Conservation (phyloP, 176 grass and related monocot species). For the Hyparrhenia diplandra region DNA sequence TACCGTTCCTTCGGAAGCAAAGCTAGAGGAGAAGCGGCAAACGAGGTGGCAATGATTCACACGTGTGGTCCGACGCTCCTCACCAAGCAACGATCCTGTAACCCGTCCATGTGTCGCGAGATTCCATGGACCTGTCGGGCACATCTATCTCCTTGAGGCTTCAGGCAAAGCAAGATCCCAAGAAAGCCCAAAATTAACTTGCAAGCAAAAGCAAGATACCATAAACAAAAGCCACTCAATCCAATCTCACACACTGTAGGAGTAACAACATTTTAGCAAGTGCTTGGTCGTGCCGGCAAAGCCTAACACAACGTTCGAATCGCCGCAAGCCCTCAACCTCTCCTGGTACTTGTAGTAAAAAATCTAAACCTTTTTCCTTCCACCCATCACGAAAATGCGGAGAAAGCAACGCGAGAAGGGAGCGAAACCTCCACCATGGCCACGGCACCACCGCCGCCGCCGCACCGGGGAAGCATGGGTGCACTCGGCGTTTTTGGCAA, state of each 20-base stretch:
- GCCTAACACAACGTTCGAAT: background rate
- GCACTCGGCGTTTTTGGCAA: too few relatives aligned
- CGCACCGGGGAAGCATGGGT: too few relatives aligned
- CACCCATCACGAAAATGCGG: background rate
- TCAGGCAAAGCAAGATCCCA: background rate
- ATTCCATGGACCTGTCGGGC: conserved; percentile 17
- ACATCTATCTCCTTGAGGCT: background rate
- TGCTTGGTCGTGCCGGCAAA: background rate
- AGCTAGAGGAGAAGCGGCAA: background rate
- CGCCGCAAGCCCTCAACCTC: background rate
- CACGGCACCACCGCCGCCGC: background rate
- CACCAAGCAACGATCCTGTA: too few relatives aligned
- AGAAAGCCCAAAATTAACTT: background rate
- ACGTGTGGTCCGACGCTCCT: too few relatives aligned
- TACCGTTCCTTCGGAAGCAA: background rate
- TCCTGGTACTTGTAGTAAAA: background rate
- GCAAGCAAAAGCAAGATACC: background rate
- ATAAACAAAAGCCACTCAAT: background rate
- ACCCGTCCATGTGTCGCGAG: background rate
- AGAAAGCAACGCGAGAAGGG: background rate
- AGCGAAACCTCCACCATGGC: background rate
- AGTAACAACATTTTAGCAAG: background rate
- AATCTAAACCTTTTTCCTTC: background rate
- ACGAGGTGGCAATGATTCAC: background rate
- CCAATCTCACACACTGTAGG: background rate